Conservation (phyloP, 305 asterid species). For the Solanum hybrid region DNA sequence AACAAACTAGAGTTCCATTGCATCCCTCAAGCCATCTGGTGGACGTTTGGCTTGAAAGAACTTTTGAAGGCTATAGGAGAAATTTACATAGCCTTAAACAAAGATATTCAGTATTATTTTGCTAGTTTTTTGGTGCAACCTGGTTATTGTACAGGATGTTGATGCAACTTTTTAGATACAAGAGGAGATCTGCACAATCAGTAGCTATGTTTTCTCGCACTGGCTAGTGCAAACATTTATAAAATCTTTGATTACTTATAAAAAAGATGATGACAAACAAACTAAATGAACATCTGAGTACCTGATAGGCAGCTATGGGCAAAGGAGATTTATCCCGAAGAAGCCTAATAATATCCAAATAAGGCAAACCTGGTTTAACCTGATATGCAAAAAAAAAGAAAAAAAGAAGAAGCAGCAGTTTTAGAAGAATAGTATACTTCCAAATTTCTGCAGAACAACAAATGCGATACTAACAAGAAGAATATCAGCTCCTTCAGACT, state of each 20-base stretch:
- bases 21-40: background rate
- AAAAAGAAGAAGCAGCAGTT: background rate
- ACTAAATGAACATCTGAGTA: slow-evolving; percentile 9
- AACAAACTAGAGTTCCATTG: background rate
- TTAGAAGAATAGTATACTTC: slow-evolving; percentile 9
- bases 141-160: background rate
- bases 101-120: background rate
- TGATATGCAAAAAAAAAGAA: slow-evolving; percentile 7
- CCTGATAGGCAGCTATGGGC: slow-evolving; percentile 99
- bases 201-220: background rate
- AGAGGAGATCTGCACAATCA: background rate
- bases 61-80: background rate
- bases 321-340: slow-evolving; percentile 76
- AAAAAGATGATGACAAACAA: background rate
- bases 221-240: background rate
- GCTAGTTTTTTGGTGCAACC: background rate
- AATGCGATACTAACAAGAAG: slow-evolving; percentile 54
- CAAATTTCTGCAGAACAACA: background rate
- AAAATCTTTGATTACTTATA: background rate
- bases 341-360: slow-evolving; percentile 86
- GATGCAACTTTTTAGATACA: background rate
- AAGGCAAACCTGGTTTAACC: slow-evolving; percentile 96
- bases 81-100: background rate
- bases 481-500: slow-evolving; percentile 96
- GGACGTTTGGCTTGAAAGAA: background rate